Conservation (phyloP, 768 basidiomycete genomes). For the Lentinula boryana region DNA sequence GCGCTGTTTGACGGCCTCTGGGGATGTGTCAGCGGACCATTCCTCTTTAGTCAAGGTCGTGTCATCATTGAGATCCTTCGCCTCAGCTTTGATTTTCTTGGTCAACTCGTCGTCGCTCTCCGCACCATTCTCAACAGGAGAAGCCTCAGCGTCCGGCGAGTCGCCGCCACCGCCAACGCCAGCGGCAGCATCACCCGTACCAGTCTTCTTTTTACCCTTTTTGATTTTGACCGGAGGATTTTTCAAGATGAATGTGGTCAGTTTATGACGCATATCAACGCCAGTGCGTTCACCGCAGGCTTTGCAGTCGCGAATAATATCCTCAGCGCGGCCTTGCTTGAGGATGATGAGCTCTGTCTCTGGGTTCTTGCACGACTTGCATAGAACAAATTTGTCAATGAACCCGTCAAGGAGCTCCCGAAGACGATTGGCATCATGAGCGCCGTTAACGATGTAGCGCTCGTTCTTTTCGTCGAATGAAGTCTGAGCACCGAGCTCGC, state of each 20-base stretch:
- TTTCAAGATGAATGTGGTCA: constrained; percentile 94
- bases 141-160: constrained; percentile 33
- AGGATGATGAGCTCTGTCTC: constrained; percentile 94
- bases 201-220: constrained; percentile 62
- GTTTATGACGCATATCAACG: constrained; percentile 95
- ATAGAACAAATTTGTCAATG: constrained; percentile 98
- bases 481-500: constrained; percentile 97
- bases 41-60: constrained; percentile 62
- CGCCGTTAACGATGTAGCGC: constrained; percentile 97
- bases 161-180: constrained; percentile 37
- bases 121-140: constrained; percentile 43
- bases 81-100: constrained; percentile 88
- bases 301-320: constrained; percentile 95
- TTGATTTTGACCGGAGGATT: constrained; percentile 90
- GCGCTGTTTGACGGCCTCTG: constrained; percentile 82
- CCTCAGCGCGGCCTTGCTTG: constrained; percentile 73
- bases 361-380: constrained; percentile 97
- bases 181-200: constrained; percentile 41
- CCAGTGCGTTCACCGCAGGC: constrained; percentile 91
- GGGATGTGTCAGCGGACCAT: constrained; percentile 90
- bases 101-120: constrained; percentile 88
- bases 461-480: constrained; percentile 96
- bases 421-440: constrained; percentile 85
- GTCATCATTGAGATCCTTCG: constrained; percentile 65
- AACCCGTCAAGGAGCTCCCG: constrained; percentile 94